Evolutionary conservation across 2,329 filamentous ascomycete species (phyloP), one percentile per base, ranked within the genome.

Genomic region (Aspergillus sp.): DNA sequence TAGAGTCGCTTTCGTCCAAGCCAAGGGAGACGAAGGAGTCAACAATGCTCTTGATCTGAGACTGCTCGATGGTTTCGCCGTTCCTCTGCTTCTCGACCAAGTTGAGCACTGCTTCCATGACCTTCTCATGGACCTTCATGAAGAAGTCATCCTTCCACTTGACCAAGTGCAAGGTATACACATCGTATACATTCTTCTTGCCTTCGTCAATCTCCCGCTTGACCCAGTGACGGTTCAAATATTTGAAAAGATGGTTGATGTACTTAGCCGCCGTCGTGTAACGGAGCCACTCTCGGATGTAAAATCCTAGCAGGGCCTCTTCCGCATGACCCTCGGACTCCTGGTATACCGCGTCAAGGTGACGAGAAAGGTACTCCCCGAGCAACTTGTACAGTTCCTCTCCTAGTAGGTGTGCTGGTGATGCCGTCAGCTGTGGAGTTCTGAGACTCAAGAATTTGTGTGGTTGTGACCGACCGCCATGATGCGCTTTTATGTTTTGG

Each of bases 181-280:
- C 95, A 75, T 99, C 95, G 76, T 96, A 98, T 7, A 98, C 91
- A 71, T 94, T 91, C 82, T 98, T 97, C 81, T 99, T 98, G 36
- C 95, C 95, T 77, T 99, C 95, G 65, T 99, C 95, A 80, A 99
- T 96, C 79, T 99, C 95, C 30, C 95, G 86, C 83, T 97, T 99
- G 2, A 99, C 95, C 95, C 96, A 99, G 78, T 99, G 95, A 30
- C 95, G 87, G 73, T 99, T 99, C 25, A 99, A 86, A 73, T 99
- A 99, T 57, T 90, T 84, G 82, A 99, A 99, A 7, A 99, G 82
- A 74, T 99, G 94, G 77, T 99, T 96, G 75, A 97, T 95, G 79
- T 96, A 99, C 77, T 96, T 96, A 61, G 93, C 95, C 1, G 95
- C 94, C 13, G 90, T 91, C 2, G 95, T 99, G 79, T 97, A 99